A percentile compares a stretch with the other conserved stretches of the same genome.
Evolutionary conservation across 768 basidiomycete species (phyloP).

Genomic region (Cantharellus cinnabarinus): DNA sequence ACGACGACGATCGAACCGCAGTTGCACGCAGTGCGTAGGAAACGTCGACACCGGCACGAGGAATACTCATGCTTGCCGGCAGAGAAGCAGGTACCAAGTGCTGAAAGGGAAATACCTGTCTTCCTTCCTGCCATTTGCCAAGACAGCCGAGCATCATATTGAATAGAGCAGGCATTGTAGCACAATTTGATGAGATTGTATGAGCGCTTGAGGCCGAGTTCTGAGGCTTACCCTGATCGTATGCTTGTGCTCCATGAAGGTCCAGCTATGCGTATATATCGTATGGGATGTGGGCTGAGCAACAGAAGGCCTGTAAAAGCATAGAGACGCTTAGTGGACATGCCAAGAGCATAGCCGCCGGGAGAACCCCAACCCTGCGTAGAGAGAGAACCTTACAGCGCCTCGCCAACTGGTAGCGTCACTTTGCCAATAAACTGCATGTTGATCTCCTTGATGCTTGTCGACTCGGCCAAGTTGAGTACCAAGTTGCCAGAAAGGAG

Average conservation of each 20-base stretch:
- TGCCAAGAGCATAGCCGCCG: conserved; percentile 3
- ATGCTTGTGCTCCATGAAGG: conserved; percentile 64
- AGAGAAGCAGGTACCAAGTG: conserved; percentile 68
- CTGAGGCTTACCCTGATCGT: conserved; percentile 42
- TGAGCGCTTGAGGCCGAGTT: too few species aligned
- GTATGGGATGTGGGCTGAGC: background rate
- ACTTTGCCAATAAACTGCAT: conserved; percentile 74
- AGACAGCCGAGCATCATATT: background rate
- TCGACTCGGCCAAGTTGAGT: conserved; percentile 61
- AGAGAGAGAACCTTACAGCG: conserved; percentile 14
- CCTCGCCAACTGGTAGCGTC: conserved; percentile 34
- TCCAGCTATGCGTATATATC: conserved; percentile 55
- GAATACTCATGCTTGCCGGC: conserved; percentile 41
- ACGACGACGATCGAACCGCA: conserved; percentile 38
- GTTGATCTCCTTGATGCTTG: conserved; percentile 64
- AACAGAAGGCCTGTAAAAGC: background rate
- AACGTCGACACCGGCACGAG: conserved; percentile 24
- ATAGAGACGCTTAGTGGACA: conserved; percentile 6
- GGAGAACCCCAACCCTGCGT: too few species aligned
- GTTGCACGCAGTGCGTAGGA: conserved; percentile 80
- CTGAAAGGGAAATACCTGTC: conserved; percentile 82
- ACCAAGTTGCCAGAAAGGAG: conserved; percentile 64
- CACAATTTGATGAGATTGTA: too few species aligned
- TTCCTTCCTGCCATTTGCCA: conserved; percentile 33
- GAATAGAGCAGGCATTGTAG: too few species aligned